Evolutionary conservation across 129 eudicot species (phyloP), one percentile per base, ranked within the genome.

Genomic region (Glebionis coronaria): DNA sequence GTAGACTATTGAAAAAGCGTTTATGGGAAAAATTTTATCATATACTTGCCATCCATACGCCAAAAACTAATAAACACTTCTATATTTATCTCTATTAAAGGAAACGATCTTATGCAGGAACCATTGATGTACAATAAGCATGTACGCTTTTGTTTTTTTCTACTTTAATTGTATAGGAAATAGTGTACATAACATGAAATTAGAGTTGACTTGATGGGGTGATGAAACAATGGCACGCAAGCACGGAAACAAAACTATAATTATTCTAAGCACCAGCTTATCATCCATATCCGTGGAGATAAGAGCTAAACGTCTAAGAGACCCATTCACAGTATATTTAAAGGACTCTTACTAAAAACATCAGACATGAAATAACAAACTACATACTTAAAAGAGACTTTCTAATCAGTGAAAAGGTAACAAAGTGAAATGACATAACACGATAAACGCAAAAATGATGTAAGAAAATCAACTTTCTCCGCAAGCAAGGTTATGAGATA

Each of bases 231-330:
- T 89, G n/a, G 86, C 25, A 65, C 82, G 84, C 86, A 93, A 84
- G 79, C 86, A 89, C 19, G 99, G 99, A 73, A 89, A 93, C 71
- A 93, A 67, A 68, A 82, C 74, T 23, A 97, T 97, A 25, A 93
- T 85, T 57, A 93, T 56, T 61, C 68, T 77, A 58, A 97, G 99
- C 68, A 85, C 95, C 78, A 87, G 73, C 75, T 81, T 89, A 79
- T 89, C 97, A 81, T 93, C 97, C 84, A 93, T 76, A 72, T 93
- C 99, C 45, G 88, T 80, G 11, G 90, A 77, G 15, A 93, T 71
- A 50, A 93, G 95, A 65, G 97, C 90, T 80, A 93, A 70, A 82
- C 99, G 89, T 77, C 97, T 84, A 77, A 93, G 83, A 72, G 99
- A 90, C 63, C 97, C 97, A 68, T 84, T 90, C 49, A 93, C 99